Conservation (phyloP, 768 basidiomycete species). For the Chalciporus chontae region DNA sequence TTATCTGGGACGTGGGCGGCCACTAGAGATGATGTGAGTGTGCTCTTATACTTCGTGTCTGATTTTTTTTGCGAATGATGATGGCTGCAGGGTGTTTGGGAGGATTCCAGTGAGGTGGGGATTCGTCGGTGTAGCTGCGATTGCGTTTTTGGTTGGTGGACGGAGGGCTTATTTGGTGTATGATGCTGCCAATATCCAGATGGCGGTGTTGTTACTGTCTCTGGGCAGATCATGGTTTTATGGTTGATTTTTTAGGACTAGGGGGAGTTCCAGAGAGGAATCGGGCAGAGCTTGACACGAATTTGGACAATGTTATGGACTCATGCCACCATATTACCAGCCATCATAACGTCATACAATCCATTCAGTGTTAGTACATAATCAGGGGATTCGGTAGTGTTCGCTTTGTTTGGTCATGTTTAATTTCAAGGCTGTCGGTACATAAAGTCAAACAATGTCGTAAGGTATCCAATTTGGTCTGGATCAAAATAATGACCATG, state of each 20-base stretch:
- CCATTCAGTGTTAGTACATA: too few species aligned
- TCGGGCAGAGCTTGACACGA: neutral
- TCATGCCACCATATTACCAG: too few species aligned
- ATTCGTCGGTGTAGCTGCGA: conserved; percentile 44
- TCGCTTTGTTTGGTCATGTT: conserved; percentile 6
- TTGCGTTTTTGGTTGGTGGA: conserved; percentile 68
- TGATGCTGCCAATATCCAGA: conserved; percentile 48
- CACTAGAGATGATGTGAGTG: conserved; percentile 42
- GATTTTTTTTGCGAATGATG: neutral
- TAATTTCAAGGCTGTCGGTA: conserved; percentile 2
- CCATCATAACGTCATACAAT: too few species aligned
- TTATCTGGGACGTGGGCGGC: conserved; percentile 49
- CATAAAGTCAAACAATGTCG: conserved; percentile 1
- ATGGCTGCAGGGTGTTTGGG: conserved; percentile 7
- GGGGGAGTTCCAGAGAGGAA: neutral
- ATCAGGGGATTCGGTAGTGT: neutral
- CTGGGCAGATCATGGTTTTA: conserved; percentile 7
- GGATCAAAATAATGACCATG: neutral
- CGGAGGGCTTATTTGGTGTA: conserved; percentile 63
- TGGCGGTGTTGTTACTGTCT: conserved; percentile 10
- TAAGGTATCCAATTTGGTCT: neutral
- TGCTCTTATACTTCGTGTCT: neutral
- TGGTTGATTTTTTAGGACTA: neutral
- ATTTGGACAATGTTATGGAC: too few species aligned
- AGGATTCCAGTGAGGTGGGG: conserved; percentile 45